Evolutionary conservation across 1,284 basidiomycete genomes (phyloP).

Genomic region (Fomitiporia mediterranea): DNA sequence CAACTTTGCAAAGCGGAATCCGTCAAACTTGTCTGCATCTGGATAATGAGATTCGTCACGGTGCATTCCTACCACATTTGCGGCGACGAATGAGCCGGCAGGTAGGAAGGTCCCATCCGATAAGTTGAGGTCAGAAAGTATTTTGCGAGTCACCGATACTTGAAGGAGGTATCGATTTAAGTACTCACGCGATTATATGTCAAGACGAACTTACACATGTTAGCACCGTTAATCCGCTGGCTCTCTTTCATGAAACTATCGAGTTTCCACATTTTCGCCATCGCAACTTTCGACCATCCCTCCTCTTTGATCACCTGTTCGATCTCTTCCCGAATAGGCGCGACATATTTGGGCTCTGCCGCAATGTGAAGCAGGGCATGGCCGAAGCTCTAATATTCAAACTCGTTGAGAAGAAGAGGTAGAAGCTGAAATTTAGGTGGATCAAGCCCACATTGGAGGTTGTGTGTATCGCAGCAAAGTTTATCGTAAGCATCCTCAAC

Average conservation of each 20-base stretch:
- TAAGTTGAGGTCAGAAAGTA: slow-evolving; percentile 36
- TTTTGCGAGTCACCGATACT: slow-evolving; percentile 33
- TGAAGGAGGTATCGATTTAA: not conserved
- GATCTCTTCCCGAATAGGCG: slow-evolving; percentile 41
- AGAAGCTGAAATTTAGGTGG: not conserved
- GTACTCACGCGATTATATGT: too few relatives aligned
- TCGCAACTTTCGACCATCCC: slow-evolving; percentile 41
- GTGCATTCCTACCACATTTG: slow-evolving; percentile 27
- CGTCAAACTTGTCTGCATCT: slow-evolving; percentile 29
- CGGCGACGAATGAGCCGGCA: slow-evolving; percentile 30
- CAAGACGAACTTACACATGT: slow-evolving; percentile 21
- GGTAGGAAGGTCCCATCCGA: slow-evolving; percentile 40
- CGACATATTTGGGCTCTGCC: slow-evolving; percentile 32
- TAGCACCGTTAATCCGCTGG: slow-evolving; percentile 32
- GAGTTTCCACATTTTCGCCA: slow-evolving; percentile 39
- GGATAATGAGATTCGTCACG: slow-evolving; percentile 27
- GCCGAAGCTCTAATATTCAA: slow-evolving; percentile 29
- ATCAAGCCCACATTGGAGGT: slow-evolving; percentile 26
- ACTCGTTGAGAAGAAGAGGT: slow-evolving; percentile 21
- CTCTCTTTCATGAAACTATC: slow-evolving; percentile 47
- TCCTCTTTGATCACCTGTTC: slow-evolving; percentile 33
- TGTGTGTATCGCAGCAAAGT: slow-evolving; percentile 33
- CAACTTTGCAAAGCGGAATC: slow-evolving; percentile 36
- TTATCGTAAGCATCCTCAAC: slow-evolving; percentile 26
- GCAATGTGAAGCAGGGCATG: slow-evolving; percentile 36